Conservation (phyloP, 140 eudicot genomes). For the Bidens hawaiensis region DNA sequence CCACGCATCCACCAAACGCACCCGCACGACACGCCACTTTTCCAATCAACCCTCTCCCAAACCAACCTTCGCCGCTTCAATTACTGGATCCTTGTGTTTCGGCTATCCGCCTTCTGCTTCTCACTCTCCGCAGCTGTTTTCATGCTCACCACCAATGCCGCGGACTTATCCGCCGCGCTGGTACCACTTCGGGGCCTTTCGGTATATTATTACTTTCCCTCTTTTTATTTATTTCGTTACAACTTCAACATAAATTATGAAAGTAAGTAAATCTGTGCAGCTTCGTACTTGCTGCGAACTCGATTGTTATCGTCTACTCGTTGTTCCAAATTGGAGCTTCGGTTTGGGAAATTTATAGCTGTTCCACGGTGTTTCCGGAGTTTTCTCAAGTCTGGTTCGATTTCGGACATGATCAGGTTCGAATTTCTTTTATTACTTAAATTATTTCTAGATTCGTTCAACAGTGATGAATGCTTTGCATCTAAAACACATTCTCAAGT, state of each 20-base stretch:
- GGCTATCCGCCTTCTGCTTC: slow-evolving; percentile 50
- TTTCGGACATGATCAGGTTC: slow-evolving; percentile 84
- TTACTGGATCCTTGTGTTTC: slow-evolving; percentile 36
- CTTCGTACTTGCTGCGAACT: slow-evolving; percentile 51
- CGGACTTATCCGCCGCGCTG: slow-evolving; percentile 37
- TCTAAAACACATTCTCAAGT: not conserved
- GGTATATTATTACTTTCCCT: slow-evolving; percentile 24
- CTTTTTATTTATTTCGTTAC: not conserved
- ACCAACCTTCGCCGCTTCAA: slow-evolving; percentile 63
- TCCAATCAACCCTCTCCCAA: slow-evolving; percentile 58
- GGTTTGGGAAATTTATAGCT: slow-evolving; percentile 60
- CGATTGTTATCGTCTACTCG: slow-evolving; percentile 53
- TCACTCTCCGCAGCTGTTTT: slow-evolving; percentile 55
- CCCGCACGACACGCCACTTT: slow-evolving; percentile 38
- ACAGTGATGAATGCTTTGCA: slow-evolving; percentile 1
- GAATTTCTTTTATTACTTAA: not conserved
- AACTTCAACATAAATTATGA: not conserved
- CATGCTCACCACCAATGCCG: slow-evolving; percentile 47
- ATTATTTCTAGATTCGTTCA: not conserved
- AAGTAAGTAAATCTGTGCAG: slow-evolving; percentile 13
- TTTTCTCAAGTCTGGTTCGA: slow-evolving; percentile 65
- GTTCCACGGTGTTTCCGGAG: slow-evolving; percentile 45
- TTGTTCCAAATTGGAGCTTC: slow-evolving; percentile 61
- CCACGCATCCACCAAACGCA: slow-evolving; percentile 39
- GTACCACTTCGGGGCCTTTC: slow-evolving; percentile 57